These are phyloP conservation scores for Macadamia tetraphylla DNA, from an alignment of 164 flowering plant genomes.

Conservation along the genomic window DNA sequence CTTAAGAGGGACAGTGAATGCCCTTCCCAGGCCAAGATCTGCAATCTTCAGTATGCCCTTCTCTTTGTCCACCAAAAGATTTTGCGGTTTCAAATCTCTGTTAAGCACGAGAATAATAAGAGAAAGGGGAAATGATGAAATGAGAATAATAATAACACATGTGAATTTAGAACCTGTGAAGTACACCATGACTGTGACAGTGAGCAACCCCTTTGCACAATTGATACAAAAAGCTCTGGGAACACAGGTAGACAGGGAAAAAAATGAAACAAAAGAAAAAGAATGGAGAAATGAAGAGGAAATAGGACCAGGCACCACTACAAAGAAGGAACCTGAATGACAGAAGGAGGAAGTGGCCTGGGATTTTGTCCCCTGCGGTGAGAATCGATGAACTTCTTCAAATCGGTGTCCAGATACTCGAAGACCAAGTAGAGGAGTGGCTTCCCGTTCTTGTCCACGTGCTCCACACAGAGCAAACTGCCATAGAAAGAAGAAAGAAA, in stretches of 20 bases:
- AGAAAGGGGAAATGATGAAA: not conserved
- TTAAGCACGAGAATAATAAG: not conserved
- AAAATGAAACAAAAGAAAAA: not conserved
- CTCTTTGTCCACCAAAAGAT: conserved; percentile 82
- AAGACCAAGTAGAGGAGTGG: conserved; percentile 86
- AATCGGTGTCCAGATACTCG: conserved; percentile 93
- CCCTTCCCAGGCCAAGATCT: conserved; percentile 93
- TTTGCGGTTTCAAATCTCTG: conserved; percentile 95
- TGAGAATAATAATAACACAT: too few species aligned
- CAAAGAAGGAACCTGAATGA: conserved; percentile 26
- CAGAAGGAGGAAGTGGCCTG: conserved; percentile 49
- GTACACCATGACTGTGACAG: conserved; percentile 88
- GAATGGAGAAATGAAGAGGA: too few species aligned
- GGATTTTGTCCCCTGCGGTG: conserved; percentile 79
- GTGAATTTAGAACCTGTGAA: conserved; percentile 40
- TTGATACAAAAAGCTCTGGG: conserved; percentile 77
- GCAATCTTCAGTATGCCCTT: conserved; percentile 90
- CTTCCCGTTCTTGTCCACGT: conserved; percentile 66
- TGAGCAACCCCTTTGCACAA: conserved; percentile 92
- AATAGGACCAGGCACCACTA: too few species aligned
- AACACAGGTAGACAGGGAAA: too few species aligned
- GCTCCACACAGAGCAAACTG: conserved; percentile 73
- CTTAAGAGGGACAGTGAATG: conserved; percentile 93
- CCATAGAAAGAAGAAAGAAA: too few species aligned
- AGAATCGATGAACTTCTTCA: conserved; percentile 86